Percentiles rank a stretch among this genome's conserved stretches.
phyloP scores from a whole-genome alignment of 305 asterid species.

The Vinca major region DNA sequence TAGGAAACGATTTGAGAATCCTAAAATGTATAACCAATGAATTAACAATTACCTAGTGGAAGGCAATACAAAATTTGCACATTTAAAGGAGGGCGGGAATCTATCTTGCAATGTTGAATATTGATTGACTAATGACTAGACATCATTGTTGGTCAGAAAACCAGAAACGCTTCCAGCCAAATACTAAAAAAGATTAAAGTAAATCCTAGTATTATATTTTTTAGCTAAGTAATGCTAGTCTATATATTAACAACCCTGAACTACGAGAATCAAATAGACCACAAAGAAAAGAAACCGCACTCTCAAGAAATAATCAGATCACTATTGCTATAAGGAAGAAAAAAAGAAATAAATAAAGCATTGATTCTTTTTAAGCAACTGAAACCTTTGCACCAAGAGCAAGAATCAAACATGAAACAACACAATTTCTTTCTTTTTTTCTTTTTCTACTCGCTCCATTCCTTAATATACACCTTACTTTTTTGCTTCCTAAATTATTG shows the following conservation, averaged over 20 bases:
- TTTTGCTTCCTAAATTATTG: no score
- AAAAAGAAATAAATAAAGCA: slow-evolving; percentile 3
- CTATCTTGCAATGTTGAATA: neutral
- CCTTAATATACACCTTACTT: no score
- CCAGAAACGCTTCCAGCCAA: neutral
- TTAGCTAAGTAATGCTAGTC: no score
- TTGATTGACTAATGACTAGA: neutral
- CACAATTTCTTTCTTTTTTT: neutral
- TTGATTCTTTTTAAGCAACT: neutral
- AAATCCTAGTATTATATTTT: neutral
- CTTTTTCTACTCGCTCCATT: no score
- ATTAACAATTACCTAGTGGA: neutral
- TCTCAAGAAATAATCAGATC: neutral
- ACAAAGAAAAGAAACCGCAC: neutral
- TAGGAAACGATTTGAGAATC: neutral
- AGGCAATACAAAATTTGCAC: neutral
- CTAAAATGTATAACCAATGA: neutral
- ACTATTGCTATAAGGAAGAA: neutral
- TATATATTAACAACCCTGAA: neutral
- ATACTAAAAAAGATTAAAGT: neutral
- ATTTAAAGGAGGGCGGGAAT: neutral
- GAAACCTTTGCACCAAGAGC: neutral
- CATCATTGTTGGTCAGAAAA: no score
- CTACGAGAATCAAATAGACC: neutral
- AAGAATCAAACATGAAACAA: neutral